phyloP scores from a whole-genome alignment of 352 stramenopile species.

The Hyphochytrium catenoides region DNA sequence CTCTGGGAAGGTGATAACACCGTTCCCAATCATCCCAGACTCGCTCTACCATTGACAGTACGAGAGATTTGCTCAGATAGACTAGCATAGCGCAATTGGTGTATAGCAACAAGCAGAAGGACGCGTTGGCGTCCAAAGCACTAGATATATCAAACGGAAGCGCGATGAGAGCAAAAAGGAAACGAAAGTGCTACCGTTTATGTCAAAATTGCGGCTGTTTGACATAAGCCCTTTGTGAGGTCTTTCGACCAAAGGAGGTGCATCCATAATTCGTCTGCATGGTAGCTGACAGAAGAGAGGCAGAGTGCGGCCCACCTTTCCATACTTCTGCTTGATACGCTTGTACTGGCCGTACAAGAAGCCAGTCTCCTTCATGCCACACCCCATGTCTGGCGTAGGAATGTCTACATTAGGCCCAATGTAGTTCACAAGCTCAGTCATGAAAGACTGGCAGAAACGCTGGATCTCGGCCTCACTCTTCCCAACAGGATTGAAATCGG shows the following conservation, averaged over 20 bases:
- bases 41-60: slow-evolving; percentile 20
- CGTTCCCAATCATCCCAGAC: slow-evolving; percentile 65
- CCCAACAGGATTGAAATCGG: slow-evolving; percentile 90
- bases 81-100: neutral
- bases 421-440: slow-evolving; percentile 94
- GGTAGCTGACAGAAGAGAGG: slow-evolving; percentile 11
- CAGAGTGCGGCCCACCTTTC: slow-evolving; percentile 15
- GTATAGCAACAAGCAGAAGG: too few species aligned
- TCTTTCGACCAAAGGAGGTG: too few species aligned
- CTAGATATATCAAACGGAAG: too few species aligned
- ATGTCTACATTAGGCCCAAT: slow-evolving; percentile 86
- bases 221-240: too few species aligned
- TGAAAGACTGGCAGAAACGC: slow-evolving; percentile 93
- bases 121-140: too few species aligned
- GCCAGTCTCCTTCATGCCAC: slow-evolving; percentile 77
- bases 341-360: slow-evolving; percentile 98
- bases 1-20: slow-evolving; percentile 63
- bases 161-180: too few species aligned
- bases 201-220: too few species aligned
- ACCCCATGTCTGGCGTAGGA: slow-evolving; percentile 79
- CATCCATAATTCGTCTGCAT: too few species aligned
- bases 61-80: neutral
- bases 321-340: slow-evolving; percentile 60
- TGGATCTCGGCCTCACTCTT: slow-evolving; percentile 93
- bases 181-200: too few species aligned